Base-by-base conservation (phyloP, 768 basidiomycete species). In the Hirschioporus abietinus region DNA sequence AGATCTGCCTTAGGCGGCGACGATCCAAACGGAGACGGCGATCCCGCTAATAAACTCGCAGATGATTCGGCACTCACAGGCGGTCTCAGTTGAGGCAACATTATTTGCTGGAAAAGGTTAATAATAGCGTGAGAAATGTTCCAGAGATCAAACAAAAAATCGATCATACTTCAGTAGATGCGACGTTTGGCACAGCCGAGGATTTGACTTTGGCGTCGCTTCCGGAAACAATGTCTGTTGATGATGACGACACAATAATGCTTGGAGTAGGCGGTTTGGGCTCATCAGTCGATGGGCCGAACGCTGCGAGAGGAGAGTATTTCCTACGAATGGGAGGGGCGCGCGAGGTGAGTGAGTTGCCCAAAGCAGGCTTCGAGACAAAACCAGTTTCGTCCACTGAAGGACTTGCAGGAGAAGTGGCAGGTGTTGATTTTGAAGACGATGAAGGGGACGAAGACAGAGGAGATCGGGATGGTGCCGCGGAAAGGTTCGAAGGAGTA, bases 161-260 rank as follows among this genome's bases (percentile, higher is more conserved):
- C 0, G 89, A 88, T 24, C 84, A 85, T 23, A 83, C 84, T 66
- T 78, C 79, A 6, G 75, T 60, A 3, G 73, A 68, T 68, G 70
- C 30, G 71, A 70, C 6, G 64, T 58, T 60, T 65, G 26, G 17
- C 35, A 25, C 63, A 10, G 63, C 35, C 27, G 34, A n/a, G 36
- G 18, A 64, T 27, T 65, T 64, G 6, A 63, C 67, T 23, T 60
- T 60, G 9, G 60, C 69, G 52, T 24, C 9, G 27, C 30, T 57
- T 34, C 57, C n/a, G 25, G 60, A 65, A 9, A 1, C 65, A 59
- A 60, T 65, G n/a, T 66, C 60, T 61, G 60, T 18, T 3, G 60
- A 12, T 12, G 60, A 61, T 17, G 60, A 25, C 15, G 60, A 25
- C 30, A 23, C 10, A 12, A 34, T 17, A 61, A 34, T 61, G 60